phyloP scores from a whole-genome alignment of 2,329 filamentous ascomycete genomes.

The Fusarium redolens region DNA sequence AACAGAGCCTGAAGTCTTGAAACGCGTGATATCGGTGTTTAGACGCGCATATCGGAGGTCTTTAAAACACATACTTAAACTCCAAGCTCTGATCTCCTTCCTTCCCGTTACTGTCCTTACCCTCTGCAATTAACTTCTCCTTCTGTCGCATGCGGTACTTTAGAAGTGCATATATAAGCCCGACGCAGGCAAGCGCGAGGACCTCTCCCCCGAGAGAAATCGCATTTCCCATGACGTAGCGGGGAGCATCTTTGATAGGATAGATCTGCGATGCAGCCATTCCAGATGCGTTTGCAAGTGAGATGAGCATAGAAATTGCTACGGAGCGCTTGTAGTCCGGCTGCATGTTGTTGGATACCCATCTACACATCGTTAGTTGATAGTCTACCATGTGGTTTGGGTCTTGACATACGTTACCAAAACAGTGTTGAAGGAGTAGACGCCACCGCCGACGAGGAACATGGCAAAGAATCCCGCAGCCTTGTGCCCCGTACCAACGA shows the following conservation, averaged over 20 bases:
- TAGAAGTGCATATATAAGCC: slow-evolving; percentile 43
- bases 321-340: slow-evolving; percentile 61
- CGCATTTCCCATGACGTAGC: slow-evolving; percentile 48
- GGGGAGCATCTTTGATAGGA: slow-evolving; percentile 32
- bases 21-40: accelerated
- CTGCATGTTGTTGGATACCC: slow-evolving; percentile 61
- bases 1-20: accelerated
- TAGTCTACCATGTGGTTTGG: accelerated
- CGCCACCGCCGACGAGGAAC: slow-evolving; percentile 37
- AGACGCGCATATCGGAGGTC: background rate
- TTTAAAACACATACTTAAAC: slow-evolving; percentile 45
- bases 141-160: slow-evolving; percentile 46
- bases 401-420: slow-evolving; percentile 26
- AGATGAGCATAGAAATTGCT: slow-evolving; percentile 58
- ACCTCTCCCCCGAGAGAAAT: slow-evolving; percentile 46
- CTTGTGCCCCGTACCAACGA: slow-evolving; percentile 42
- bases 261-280: slow-evolving; percentile 61
- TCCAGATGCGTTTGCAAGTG: slow-evolving; percentile 60
- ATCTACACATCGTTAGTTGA: slow-evolving; percentile 50
- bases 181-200: slow-evolving; percentile 42
- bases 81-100: slow-evolving; percentile 27
- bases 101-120: slow-evolving; percentile 34
- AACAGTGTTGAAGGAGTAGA: slow-evolving; percentile 26
- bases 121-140: slow-evolving; percentile 37
- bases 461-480: slow-evolving; percentile 42